Conservation (phyloP, 768 basidiomycete genomes). For the Hysterangium stoloniferum region DNA sequence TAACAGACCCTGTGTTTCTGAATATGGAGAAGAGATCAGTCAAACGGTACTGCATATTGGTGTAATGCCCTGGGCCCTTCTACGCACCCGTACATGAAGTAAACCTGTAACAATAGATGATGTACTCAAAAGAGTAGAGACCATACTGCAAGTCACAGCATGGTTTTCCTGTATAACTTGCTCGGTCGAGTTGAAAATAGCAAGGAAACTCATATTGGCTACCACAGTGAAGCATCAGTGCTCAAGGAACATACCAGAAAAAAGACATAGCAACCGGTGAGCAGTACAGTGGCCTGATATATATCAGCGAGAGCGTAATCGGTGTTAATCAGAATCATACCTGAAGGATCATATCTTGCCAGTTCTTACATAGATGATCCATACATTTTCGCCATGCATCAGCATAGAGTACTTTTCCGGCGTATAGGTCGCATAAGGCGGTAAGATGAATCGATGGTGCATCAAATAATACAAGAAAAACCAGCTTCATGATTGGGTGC, state of each 20-base stretch:
- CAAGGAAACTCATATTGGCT: conserved; percentile 8
- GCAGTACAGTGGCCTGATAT: not conserved
- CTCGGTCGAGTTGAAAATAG: conserved; percentile 1
- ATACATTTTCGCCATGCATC: conserved; percentile 1
- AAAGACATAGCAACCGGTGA: not conserved
- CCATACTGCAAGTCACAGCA: conserved; percentile 1
- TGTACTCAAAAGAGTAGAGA: conserved; percentile 2
- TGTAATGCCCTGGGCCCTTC: not conserved
- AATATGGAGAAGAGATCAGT: too few relatives aligned
- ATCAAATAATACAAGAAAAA: conserved; percentile 1
- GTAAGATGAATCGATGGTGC: conserved; percentile 2
- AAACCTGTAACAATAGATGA: conserved; percentile 2
- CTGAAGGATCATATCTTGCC: conserved; percentile 4
- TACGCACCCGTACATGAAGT: conserved; percentile 1
- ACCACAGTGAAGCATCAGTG: too few relatives aligned
- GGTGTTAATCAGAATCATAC: not conserved
- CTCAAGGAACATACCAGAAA: too few relatives aligned
- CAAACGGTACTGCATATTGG: not conserved
- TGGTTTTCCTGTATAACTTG: not conserved
- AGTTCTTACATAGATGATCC: not conserved
- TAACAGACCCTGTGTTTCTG: conserved; percentile 3
- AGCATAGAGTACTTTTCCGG: not conserved
- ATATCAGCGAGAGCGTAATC: not conserved
- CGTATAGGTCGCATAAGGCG: not conserved
- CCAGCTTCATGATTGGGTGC: not conserved